Percentiles rank a stretch among this genome's conserved stretches.
phyloP scores from a whole-genome alignment of 2,329 filamentous ascomycete species.

The Amauroascus verrucosus region DNA sequence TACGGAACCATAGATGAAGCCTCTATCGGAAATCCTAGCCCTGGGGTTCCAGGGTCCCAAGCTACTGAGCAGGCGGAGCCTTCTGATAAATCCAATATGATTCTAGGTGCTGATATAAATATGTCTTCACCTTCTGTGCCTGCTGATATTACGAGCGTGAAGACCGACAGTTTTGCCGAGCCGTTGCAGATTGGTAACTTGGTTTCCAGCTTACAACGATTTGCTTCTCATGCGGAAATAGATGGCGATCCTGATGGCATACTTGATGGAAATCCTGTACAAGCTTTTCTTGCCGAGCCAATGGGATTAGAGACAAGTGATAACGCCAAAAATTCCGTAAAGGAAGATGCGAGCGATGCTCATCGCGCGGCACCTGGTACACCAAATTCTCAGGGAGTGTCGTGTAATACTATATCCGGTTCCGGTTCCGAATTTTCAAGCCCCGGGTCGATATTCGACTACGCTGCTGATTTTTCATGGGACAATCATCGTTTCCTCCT shows the following conservation, averaged over 20 bases:
- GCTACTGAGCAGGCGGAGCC: background rate
- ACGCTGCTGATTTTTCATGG: background rate
- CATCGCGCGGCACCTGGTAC: too few species aligned
- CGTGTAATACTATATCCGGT: slow-evolving; percentile 1
- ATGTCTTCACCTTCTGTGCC: background rate
- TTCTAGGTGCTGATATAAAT: background rate
- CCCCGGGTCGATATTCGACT: background rate
- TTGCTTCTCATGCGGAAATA: background rate
- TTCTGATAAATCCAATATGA: background rate
- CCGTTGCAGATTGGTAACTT: background rate
- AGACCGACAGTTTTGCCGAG: background rate
- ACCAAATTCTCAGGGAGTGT: background rate
- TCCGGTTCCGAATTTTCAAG: slow-evolving; percentile 7
- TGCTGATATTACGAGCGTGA: background rate
- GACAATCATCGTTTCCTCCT: slow-evolving; percentile 1
- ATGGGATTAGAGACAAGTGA: background rate
- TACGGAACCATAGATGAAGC: background rate
- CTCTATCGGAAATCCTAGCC: background rate
- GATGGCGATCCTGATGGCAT: background rate
- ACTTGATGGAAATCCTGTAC: background rate
- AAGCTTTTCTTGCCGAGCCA: background rate
- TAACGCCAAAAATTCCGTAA: background rate
- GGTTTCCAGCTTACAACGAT: background rate
- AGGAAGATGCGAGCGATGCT: background rate
- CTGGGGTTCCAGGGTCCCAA: background rate